Conservation (phyloP, 192 early-diverging fungal genomes). For the Entomortierella parvispora region DNA sequence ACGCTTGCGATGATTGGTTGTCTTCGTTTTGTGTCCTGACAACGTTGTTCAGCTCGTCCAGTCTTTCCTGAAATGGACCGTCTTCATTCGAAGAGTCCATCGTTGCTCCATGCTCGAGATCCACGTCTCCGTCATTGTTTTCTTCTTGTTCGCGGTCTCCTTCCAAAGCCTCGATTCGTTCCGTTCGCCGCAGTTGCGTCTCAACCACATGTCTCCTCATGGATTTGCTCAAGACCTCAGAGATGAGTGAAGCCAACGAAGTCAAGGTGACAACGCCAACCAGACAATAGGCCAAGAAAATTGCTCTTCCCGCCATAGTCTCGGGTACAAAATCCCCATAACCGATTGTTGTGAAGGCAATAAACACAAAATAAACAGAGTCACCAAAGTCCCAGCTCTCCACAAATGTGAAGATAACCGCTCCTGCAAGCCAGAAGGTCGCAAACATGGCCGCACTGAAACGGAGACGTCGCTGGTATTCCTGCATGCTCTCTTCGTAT, state of each 20-base stretch:
- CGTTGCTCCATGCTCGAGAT: neutral
- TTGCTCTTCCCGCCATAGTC: constrained; percentile 12
- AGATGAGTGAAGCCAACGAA: constrained; percentile 31
- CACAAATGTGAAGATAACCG: constrained; percentile 20
- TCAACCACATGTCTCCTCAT: constrained; percentile 37
- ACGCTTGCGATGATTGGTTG: neutral
- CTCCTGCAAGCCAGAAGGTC: constrained; percentile 33
- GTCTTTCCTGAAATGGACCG: neutral
- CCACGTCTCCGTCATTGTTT: neutral
- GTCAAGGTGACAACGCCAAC: constrained; percentile 35
- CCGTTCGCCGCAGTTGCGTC: constrained; percentile 3
- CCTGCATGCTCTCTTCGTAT: constrained; percentile 24
- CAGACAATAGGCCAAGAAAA: constrained; percentile 29
- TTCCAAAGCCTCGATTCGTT: constrained; percentile 8
- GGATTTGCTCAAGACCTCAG: constrained; percentile 29
- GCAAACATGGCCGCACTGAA: constrained; percentile 18
- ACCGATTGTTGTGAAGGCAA: constrained; percentile 37
- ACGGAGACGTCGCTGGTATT: constrained; percentile 22
- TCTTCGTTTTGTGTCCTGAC: neutral
- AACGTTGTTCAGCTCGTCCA: neutral
- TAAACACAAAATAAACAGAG: constrained; percentile 23
- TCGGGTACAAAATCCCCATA: constrained; percentile 28
- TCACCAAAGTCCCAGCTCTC: constrained; percentile 32
- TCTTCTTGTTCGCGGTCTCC: neutral
- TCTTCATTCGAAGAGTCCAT: neutral